A percentile compares a stretch with the other conserved stretches of the same genome.
Conservation (phyloP, 495 filamentous ascomycete genomes). For the Delitschia confertaspora region DNA sequence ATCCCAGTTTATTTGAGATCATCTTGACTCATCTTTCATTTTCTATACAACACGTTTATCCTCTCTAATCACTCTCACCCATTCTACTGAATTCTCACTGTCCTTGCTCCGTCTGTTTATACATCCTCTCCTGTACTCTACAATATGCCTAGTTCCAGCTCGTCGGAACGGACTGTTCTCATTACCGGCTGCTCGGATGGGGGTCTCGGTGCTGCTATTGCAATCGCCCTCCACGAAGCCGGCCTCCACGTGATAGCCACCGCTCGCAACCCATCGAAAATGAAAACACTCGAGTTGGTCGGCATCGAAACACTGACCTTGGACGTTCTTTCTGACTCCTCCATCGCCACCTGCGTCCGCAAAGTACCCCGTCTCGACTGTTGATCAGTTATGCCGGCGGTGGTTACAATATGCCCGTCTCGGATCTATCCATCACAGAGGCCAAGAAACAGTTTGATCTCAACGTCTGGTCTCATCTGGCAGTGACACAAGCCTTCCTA, state of each 20-base stretch:
- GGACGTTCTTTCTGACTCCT: background rate
- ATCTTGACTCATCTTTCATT: too few species aligned
- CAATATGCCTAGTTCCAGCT: too few species aligned
- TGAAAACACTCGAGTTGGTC: conserved; percentile 7
- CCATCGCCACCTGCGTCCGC: background rate
- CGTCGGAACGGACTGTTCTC: too few species aligned
- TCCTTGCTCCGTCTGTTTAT: too few species aligned
- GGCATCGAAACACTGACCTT: background rate
- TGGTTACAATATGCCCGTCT: conserved; percentile 6
- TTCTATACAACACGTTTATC: too few species aligned
- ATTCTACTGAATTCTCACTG: too few species aligned
- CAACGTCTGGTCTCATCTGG: conserved; percentile 22
- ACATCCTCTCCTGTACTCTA: too few species aligned
- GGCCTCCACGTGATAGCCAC: conserved; percentile 40
- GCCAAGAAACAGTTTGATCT: conserved; percentile 19
- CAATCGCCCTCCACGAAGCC: conserved; percentile 34
- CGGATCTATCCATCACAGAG: conserved; percentile 12
- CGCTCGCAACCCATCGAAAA: conserved; percentile 34
- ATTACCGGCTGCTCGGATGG: conserved; percentile 44
- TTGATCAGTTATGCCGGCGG: conserved; percentile 23
- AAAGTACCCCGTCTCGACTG: background rate
- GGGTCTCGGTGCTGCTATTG: conserved; percentile 40
- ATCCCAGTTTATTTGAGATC: too few species aligned
- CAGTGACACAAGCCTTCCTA: conserved; percentile 21
- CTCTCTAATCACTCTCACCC: too few species aligned